These are phyloP conservation scores for Russula foetens DNA, from an alignment of 768 basidiomycete genomes.

Conservation along the genomic window DNA sequence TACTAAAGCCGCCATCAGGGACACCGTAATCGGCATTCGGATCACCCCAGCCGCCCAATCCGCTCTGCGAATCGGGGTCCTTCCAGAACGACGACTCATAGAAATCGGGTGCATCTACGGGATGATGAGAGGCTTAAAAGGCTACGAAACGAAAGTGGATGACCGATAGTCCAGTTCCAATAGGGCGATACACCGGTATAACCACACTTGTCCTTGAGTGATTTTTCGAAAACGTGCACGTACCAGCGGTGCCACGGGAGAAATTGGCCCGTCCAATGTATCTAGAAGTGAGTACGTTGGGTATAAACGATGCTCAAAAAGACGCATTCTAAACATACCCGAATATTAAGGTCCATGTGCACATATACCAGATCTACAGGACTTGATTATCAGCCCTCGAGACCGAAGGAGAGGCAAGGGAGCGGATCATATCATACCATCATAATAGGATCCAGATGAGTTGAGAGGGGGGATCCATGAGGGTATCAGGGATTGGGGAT, in stretches of 20 bases:
- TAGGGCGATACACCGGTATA: slow-evolving; percentile 23
- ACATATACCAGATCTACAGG: slow-evolving; percentile 21
- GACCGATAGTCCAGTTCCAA: slow-evolving; percentile 27
- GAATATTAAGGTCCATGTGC: slow-evolving; percentile 25
- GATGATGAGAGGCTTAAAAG: no score
- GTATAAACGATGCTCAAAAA: background rate
- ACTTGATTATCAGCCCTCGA: no score
- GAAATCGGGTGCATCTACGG: slow-evolving; percentile 22
- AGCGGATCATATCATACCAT: slow-evolving; percentile 6
- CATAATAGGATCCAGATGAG: slow-evolving; percentile 16
- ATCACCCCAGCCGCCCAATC: slow-evolving; percentile 27
- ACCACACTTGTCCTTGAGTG: slow-evolving; percentile 23
- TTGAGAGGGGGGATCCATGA: slow-evolving; percentile 17
- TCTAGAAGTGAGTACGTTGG: background rate
- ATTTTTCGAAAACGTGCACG: slow-evolving; percentile 18
- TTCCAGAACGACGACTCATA: slow-evolving; percentile 20
- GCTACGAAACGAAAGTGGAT: background rate
- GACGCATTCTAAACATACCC: background rate
- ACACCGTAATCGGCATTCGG: slow-evolving; percentile 21
- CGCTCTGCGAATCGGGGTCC: slow-evolving; percentile 20
- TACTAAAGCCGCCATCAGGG: slow-evolving; percentile 26
- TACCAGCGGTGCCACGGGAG: slow-evolving; percentile 27
- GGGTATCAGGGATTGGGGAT: slow-evolving; percentile 1
- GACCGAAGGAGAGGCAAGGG: background rate
- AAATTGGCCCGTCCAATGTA: slow-evolving; percentile 24